Evolutionary conservation across 768 basidiomycete species (phyloP).

Genomic region (Lactarius sp.): DNA sequence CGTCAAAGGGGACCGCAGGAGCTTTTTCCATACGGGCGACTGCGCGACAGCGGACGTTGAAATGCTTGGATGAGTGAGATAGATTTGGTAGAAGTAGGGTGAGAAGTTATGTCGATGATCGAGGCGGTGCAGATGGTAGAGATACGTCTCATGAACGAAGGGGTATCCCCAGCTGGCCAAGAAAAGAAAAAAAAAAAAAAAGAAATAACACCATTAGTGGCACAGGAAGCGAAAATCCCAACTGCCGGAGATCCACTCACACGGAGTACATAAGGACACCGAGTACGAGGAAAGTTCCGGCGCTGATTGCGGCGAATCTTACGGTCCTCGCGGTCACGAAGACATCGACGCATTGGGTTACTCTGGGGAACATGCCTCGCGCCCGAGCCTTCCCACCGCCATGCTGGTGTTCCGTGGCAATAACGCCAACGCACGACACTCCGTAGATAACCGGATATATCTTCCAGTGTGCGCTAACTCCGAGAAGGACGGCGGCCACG

Average conservation of each 20-base stretch:
- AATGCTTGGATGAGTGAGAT: constrained; percentile 67
- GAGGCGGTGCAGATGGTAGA: constrained; percentile 86
- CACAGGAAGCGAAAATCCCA: constrained; percentile 2
- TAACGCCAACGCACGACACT: constrained; percentile 61
- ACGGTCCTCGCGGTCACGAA: constrained; percentile 49
- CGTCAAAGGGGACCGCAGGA: constrained; percentile 67
- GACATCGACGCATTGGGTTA: constrained; percentile 28
- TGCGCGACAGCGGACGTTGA: constrained; percentile 20
- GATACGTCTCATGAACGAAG: constrained; percentile 86
- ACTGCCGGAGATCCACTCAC: constrained; percentile 40
- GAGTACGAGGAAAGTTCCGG: constrained; percentile 58
- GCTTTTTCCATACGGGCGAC: constrained; percentile 36
- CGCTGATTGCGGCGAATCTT: constrained; percentile 66
- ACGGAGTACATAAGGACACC: constrained; percentile 65
- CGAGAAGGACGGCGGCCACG: constrained; percentile 65
- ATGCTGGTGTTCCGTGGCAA: constrained; percentile 31
- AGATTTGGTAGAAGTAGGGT: constrained; percentile 93
- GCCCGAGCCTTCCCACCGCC: not conserved
- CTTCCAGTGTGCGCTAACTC: constrained; percentile 91
- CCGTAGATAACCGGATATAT: constrained; percentile 94
- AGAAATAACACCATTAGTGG: not conserved
- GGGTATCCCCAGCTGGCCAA: constrained; percentile 83
- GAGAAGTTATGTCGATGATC: constrained; percentile 99
- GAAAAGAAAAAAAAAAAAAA: not conserved
- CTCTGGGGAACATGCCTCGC: constrained; percentile 5